phyloP scores from a whole-genome alignment of 2,329 filamentous ascomycete species.

The Drechslera avenae region DNA sequence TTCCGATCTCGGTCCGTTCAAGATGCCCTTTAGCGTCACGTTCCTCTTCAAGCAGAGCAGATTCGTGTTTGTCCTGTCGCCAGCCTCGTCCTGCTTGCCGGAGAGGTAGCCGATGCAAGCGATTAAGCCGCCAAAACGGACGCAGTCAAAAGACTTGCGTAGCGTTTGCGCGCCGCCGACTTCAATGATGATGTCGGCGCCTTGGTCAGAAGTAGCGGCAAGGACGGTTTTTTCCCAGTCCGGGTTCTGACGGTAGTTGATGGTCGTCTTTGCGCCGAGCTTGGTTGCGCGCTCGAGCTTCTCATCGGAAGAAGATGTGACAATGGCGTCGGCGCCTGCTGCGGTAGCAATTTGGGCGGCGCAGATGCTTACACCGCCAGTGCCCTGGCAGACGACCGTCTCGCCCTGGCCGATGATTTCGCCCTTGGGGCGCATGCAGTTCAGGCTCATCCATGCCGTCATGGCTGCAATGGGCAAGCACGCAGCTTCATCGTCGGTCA shows the following conservation, averaged over 20 bases:
- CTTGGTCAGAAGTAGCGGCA: constrained; percentile 49
- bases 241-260: constrained; percentile 65
- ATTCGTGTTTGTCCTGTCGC: constrained; percentile 65
- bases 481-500: constrained; percentile 64
- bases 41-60: constrained; percentile 58
- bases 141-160: constrained; percentile 52
- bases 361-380: constrained; percentile 51
- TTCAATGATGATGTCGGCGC: constrained; percentile 59
- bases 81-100: constrained; percentile 61
- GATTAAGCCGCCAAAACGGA: constrained; percentile 51
- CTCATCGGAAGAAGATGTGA: constrained; percentile 62
- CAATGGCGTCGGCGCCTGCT: constrained; percentile 56
- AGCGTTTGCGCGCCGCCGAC: constrained; percentile 58
- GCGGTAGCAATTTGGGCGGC: constrained; percentile 51
- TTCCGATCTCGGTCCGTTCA: constrained; percentile 66
- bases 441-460: constrained; percentile 70
- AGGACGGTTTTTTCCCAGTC: constrained; percentile 67
- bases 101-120: constrained; percentile 52
- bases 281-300: constrained; percentile 60
- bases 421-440: constrained; percentile 62
- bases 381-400: constrained; percentile 51
- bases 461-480: constrained; percentile 66
- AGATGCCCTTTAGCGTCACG: constrained; percentile 62
- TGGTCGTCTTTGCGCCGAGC: constrained; percentile 62
- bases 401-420: constrained; percentile 52